Percentiles rank a stretch among this genome's conserved stretches.
Evolutionary conservation across 306 rosid genomes (phyloP).

Genomic region (Castanospermum australe): DNA sequence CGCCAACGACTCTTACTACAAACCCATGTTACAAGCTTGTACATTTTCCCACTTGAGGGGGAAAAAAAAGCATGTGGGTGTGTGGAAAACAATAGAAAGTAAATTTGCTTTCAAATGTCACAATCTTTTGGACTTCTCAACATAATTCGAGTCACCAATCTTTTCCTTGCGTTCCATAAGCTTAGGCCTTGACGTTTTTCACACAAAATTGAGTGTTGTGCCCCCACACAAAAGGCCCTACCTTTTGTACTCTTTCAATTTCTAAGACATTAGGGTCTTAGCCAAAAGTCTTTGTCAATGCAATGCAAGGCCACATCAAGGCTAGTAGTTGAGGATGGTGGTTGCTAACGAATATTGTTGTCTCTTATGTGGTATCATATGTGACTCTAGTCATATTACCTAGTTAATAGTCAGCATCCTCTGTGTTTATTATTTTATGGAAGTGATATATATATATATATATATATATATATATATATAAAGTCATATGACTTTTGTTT

Average conservation of each 20-base stretch:
- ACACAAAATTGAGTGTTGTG: not conserved
- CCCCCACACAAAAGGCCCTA: not conserved
- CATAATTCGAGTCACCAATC: not conserved
- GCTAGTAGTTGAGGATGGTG: slow-evolving; percentile 20
- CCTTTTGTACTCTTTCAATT: not conserved
- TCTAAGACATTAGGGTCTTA: not conserved
- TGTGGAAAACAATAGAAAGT: not conserved
- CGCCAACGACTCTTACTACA: slow-evolving; percentile 9
- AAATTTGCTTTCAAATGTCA: not conserved
- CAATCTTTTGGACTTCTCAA: slow-evolving; percentile 6
- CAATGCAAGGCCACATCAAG: not conserved
- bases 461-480: too few species aligned
- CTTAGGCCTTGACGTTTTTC: not conserved
- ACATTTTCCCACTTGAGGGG: not conserved
- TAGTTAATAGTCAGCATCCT: not conserved
- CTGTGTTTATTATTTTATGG: not conserved
- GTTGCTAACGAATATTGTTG: slow-evolving; percentile 22
- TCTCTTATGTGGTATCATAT: slow-evolving; percentile 24
- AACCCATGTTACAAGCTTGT: slow-evolving; percentile 13
- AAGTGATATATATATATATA: too few species aligned
- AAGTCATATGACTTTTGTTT: too few species aligned
- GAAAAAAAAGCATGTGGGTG: not conserved
- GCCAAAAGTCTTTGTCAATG: not conserved
- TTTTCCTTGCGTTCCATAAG: not conserved
- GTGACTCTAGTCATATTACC: not conserved